Evolutionary conservation across 768 basidiomycete species (phyloP), one percentile per base, ranked within the genome.

Genomic region (Tricholoma furcatifolium): DNA sequence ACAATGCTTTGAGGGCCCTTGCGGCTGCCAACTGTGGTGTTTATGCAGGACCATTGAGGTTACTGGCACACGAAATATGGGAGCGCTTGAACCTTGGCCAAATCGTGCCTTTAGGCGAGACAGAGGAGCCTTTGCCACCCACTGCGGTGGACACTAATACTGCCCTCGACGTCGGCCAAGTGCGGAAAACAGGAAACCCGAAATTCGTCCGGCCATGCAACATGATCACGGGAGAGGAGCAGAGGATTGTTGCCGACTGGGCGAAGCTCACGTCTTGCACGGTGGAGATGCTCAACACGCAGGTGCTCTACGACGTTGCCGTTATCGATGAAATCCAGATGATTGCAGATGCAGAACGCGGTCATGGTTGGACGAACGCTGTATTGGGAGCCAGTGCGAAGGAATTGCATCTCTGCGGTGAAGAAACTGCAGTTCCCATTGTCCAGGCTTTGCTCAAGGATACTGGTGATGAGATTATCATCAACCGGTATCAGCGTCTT

Each of bases 271-370:
- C 77, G n/a, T 87, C 86, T 64, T 93, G 91, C 66, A 99, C 97
- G 2, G 88, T 98, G 60, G 97, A 99, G 76, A 99, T 98, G 95
- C 67, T 89, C 31, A 73, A 76, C 5, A 58, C 73, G 9, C 55
- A 58, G 2, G 56, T 43, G 15, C 54, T 54, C 3, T 74, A 72
- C 50, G 92, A 96, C 47, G 93, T 98, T 20, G 94, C 85, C 0
- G 94, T 99, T 42, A 76, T 99, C 41, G 97, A 98, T 67, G 96
- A 98, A 73, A 98, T 99, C 43, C 97, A 98, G 73, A 89, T 98
- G 88, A 82, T 98, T 15, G 81, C 81, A 0, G 93, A 98, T 66
- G 68, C 75, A 0, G 73, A 83, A 3, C 84, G 97, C 14, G 96
- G 97, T 0, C 74, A 71, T 21, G 83, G 83, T 0, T 99, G 97